Percentiles rank a stretch among this genome's conserved stretches.
These are phyloP conservation scores for Fomitopsis pulvina DNA, from an alignment of 768 basidiomycete species.

Conservation along the genomic window DNA sequence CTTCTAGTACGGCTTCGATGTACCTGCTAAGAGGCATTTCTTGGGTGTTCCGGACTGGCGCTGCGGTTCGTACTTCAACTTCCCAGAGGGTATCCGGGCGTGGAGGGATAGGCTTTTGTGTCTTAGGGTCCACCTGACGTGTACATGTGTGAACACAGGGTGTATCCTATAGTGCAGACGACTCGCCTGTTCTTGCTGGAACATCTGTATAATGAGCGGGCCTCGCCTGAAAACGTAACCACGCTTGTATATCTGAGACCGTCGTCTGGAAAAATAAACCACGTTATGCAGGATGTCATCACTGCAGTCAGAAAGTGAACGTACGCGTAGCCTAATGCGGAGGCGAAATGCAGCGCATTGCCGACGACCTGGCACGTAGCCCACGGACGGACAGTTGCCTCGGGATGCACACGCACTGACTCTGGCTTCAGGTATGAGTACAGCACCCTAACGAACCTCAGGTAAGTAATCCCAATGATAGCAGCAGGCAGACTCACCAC, in stretches of 20 bases:
- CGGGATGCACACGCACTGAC: conserved; percentile 75
- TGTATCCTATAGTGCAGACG: no score
- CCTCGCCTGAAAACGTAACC: conserved; percentile 76
- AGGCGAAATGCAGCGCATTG: conserved; percentile 75
- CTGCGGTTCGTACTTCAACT: conserved; percentile 81
- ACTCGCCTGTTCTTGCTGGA: conserved; percentile 79
- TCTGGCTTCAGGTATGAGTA: conserved; percentile 83
- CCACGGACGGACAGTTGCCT: conserved; percentile 85
- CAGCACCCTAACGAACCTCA: conserved; percentile 45
- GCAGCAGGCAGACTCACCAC: conserved; percentile 41
- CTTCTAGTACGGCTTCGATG: conserved; percentile 72
- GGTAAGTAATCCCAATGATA: neutral
- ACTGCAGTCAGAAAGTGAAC: conserved; percentile 14
- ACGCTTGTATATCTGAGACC: conserved; percentile 75
- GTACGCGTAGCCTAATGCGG: conserved; percentile 71
- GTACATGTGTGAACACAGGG: no score
- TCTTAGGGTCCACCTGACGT: conserved; percentile 63
- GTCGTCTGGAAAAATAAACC: conserved; percentile 33
- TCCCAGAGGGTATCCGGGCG: conserved; percentile 80
- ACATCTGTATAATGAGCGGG: conserved; percentile 68
- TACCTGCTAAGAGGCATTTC: conserved; percentile 65
- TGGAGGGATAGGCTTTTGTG: conserved; percentile 70
- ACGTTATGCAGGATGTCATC: conserved; percentile 3
- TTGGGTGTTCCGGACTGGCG: conserved; percentile 71
- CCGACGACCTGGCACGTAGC: conserved; percentile 73